Evolutionary conservation across 441 rosid genomes (phyloP).

Genomic region (Adansonia madagascariensis): DNA sequence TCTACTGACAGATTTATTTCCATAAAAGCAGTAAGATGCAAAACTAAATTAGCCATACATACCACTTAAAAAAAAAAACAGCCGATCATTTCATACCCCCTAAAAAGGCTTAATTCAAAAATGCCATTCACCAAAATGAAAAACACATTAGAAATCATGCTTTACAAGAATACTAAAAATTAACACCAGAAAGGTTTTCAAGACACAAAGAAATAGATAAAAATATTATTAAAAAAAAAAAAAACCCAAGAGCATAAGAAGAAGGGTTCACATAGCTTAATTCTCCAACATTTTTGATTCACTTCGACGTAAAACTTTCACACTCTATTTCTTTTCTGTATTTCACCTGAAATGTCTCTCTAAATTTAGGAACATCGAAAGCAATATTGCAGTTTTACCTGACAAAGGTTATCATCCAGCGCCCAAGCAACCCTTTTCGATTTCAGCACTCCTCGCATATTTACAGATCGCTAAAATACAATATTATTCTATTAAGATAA

Average conservation of each 20-base stretch:
- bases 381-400: conserved; percentile 60
- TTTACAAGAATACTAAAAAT: neutral
- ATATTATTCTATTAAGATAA: conserved; percentile 17
- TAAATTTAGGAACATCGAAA: conserved; percentile 17
- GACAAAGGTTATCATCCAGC: conserved; percentile 89
- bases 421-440: conserved; percentile 93
- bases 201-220: neutral
- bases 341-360: conserved; percentile 24
- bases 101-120: neutral
- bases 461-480: conserved; percentile 48
- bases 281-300: neutral
- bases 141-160: neutral
- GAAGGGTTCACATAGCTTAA: conserved; percentile 20
- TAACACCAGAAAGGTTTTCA: neutral
- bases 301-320: neutral
- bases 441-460: conserved; percentile 79
- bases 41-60: conserved; percentile 1
- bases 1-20: neutral
- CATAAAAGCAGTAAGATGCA: neutral
- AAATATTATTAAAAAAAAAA: neutral
- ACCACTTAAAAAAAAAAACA: neutral
- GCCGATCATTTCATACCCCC: neutral
- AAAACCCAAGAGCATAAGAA: neutral
- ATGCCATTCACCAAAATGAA: neutral
- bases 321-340: neutral